Conservation (phyloP, 2,329 filamentous ascomycete genomes). For the Gnomoniopsis sp. region DNA sequence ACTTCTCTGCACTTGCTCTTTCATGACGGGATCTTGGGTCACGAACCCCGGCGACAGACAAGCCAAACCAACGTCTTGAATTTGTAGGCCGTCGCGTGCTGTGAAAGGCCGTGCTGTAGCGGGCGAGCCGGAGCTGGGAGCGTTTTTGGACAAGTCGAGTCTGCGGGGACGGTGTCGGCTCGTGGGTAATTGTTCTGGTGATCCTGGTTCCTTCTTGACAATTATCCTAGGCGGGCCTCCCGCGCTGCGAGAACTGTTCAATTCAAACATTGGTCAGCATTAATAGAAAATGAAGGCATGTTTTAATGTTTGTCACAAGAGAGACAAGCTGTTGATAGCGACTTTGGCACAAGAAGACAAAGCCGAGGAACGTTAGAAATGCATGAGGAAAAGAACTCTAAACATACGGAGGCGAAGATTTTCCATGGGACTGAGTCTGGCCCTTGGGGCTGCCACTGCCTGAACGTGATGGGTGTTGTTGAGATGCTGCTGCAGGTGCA, state of each 20-base stretch:
- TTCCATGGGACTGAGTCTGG: conserved; percentile 36
- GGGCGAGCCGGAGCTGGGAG: conserved; percentile 45
- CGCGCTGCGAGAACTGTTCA: conserved; percentile 48
- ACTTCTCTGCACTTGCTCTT: conserved; percentile 91
- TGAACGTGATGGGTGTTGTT: conserved; percentile 36
- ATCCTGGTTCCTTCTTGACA: conserved; percentile 90
- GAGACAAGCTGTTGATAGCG: not conserved
- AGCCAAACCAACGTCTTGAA: conserved; percentile 90
- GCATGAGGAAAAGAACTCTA: conserved; percentile 1
- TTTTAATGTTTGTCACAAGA: not conserved
- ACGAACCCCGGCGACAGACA: conserved; percentile 95
- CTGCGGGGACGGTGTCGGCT: conserved; percentile 73
- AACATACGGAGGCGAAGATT: conserved; percentile 60
- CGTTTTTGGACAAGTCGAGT: conserved; percentile 71
- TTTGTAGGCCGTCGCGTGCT: conserved; percentile 68
- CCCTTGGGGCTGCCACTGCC: conserved; percentile 54
- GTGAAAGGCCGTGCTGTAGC: conserved; percentile 72
- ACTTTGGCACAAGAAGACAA: conserved; percentile 7
- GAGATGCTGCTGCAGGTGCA: conserved; percentile 29
- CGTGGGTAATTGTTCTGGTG: conserved; percentile 48
- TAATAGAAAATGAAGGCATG: not conserved
- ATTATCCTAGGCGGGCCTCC: conserved; percentile 71
- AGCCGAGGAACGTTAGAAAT: conserved; percentile 2
- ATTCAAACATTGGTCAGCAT: conserved; percentile 15
- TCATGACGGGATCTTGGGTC: conserved; percentile 94